Evolutionary conservation across 352 stramenopile genomes (phyloP).

Genomic region (Phytopythium delawarense): DNA sequence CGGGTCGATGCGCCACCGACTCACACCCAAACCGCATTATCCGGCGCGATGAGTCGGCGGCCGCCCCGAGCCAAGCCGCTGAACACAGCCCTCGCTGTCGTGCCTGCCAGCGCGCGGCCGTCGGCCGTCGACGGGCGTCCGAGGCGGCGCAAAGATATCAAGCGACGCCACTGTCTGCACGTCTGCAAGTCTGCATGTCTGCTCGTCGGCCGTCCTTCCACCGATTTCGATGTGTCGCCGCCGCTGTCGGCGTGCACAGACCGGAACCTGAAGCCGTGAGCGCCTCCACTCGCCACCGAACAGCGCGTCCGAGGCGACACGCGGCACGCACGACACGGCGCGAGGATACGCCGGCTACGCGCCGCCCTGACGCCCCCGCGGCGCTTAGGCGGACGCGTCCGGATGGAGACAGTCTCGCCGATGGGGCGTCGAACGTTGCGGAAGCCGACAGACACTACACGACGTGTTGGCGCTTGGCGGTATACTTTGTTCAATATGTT

Average conservation of each 20-base stretch:
- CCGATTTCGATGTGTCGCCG: not conserved
- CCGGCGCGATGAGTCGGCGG: not conserved
- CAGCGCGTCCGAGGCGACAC: too few species aligned
- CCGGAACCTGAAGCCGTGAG: not conserved
- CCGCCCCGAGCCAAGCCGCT: not conserved
- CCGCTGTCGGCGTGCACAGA: not conserved
- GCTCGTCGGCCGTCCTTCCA: not conserved
- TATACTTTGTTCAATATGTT: not conserved
- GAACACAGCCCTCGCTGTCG: not conserved
- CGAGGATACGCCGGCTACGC: too few species aligned
- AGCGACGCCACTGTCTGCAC: conserved; percentile 3
- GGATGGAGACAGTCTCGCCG: too few species aligned
- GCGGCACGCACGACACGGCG: too few species aligned
- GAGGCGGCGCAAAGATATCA: not conserved
- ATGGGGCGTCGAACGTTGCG: too few species aligned
- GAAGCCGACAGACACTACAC: too few species aligned
- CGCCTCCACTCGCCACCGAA: not conserved
- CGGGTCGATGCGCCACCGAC: not conserved
- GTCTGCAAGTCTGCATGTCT: not conserved
- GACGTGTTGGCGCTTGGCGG: not conserved
- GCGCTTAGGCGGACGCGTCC: too few species aligned
- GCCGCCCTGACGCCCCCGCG: too few species aligned
- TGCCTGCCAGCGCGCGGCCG: not conserved
- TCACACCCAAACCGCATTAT: not conserved
- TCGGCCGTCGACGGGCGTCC: not conserved